phyloP scores from a whole-genome alignment of 164 flowering plant species.

The Paratinospora sagittata region DNA sequence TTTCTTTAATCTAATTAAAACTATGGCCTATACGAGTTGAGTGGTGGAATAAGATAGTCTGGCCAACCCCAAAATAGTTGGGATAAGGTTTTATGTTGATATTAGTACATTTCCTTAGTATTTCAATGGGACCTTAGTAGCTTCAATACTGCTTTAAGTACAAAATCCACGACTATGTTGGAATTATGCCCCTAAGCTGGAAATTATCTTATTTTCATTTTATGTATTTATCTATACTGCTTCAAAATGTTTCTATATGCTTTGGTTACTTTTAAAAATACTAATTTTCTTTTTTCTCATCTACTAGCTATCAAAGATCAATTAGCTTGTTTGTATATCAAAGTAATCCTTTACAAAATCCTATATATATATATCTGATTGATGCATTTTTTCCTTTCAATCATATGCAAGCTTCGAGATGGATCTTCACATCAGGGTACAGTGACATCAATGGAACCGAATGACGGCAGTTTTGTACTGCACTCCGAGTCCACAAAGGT shows the following conservation, averaged over 20 bases:
- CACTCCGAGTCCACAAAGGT: slow-evolving; percentile 77
- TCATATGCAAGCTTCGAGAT: slow-evolving; percentile 69
- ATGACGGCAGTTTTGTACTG: slow-evolving; percentile 72
- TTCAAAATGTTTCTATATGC: background rate
- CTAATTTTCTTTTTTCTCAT: background rate
- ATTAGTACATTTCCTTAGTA: no score
- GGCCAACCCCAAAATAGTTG: background rate
- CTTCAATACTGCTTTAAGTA: no score
- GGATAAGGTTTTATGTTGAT: background rate
- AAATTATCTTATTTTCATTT: no score
- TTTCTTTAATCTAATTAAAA: background rate
- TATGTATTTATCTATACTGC: no score
- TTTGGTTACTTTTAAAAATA: background rate
- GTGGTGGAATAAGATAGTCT: background rate
- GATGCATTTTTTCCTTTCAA: slow-evolving; percentile 5
- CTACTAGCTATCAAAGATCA: background rate
- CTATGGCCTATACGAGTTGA: background rate
- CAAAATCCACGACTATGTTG: no score
- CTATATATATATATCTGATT: background rate
- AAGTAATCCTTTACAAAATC: background rate
- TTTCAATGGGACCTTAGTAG: no score
- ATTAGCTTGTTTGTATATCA: background rate
- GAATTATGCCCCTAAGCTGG: no score
- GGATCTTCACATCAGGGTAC: slow-evolving; percentile 91
- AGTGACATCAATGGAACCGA: slow-evolving; percentile 97